Conservation (phyloP, 495 filamentous ascomycete species). For the Penicillium chermesinum region DNA sequence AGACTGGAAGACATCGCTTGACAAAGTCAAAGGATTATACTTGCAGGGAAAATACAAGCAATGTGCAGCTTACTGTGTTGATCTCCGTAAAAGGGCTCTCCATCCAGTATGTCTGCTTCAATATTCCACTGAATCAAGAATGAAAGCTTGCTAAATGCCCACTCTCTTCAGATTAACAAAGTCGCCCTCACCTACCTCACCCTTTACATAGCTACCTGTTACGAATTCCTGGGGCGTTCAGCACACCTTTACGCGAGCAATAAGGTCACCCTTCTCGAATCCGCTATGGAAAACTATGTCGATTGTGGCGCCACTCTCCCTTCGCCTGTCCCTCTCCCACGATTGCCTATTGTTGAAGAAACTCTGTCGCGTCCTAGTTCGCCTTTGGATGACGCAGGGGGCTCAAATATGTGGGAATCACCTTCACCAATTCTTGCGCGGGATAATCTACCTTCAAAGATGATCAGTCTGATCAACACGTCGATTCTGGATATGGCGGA, state of each 20-base stretch:
- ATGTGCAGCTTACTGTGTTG: constrained; percentile 32
- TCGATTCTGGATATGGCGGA: not conserved
- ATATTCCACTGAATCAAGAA: not conserved
- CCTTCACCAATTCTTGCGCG: not conserved
- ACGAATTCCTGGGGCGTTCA: constrained; percentile 37
- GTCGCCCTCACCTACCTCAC: constrained; percentile 37
- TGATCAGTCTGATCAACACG: not conserved
- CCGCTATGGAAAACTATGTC: constrained; percentile 29
- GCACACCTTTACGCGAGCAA: constrained; percentile 39
- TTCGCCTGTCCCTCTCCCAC: constrained; percentile 6
- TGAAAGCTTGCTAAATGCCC: not conserved
- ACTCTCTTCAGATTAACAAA: constrained; percentile 29
- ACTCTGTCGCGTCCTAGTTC: not conserved
- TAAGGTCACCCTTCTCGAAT: constrained; percentile 33
- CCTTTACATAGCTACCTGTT: constrained; percentile 43
- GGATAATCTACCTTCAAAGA: not conserved
- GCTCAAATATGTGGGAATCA: not conserved
- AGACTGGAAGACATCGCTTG: constrained; percentile 33
- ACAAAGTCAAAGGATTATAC: constrained; percentile 34
- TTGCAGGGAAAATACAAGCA: constrained; percentile 41
- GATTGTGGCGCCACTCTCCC: constrained; percentile 22
- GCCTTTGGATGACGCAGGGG: not conserved
- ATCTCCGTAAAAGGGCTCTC: constrained; percentile 24
- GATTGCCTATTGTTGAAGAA: not conserved
- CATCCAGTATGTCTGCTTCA: constrained; percentile 23